Evolutionary conservation across 495 filamentous ascomycete species (phyloP), one percentile per base, ranked within the genome.

Genomic region (Podospora comata): DNA sequence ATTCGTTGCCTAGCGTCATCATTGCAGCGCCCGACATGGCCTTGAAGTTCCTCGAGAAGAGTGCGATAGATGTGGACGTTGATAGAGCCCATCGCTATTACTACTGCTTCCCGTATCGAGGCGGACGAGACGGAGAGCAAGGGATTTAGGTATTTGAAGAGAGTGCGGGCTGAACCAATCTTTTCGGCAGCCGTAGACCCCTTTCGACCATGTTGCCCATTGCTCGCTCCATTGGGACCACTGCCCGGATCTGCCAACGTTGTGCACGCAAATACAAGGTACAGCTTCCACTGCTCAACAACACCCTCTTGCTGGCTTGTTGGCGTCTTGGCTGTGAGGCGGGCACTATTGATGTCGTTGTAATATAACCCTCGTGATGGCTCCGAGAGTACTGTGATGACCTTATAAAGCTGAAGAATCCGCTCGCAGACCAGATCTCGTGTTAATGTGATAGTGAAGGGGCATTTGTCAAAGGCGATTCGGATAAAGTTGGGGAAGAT

Each of bases 261-360:
- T 9, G 93, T 96, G 76, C 96, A 99, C 5, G 96, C 96, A 79
- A 98, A 96, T 58, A 96, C 91, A 56, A 99, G 84, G 75, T 97
- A 97, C n/a, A 98, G 81, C 78, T 97, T 98, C 94, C 94, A 99
- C 77, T 99, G 95, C 75, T 98, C 95, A 67, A 98, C 87, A 65
- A 99, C 81, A 54, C 96, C 88, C 63, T 96, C 93, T 2, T 93
- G 91, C 9, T 93, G 89, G 28, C 92, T 90, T 4, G 90, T 91
- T 34, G 89, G 90, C 57, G 74, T 87, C 62, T 85, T 81, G 30
- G 78, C 81, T n/a, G 82, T 75, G 23, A 84, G 76, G 16, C 82
- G 78, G 54, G 77, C 80, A 65, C 79, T 81, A 61, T 70, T 83
- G 56, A 72, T 78, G 30, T 82, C 82, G 20, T 77, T 79, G 39